Evolutionary conservation across 805 yeast species (phyloP).

Genomic region (Ogataea saltuana): DNA sequence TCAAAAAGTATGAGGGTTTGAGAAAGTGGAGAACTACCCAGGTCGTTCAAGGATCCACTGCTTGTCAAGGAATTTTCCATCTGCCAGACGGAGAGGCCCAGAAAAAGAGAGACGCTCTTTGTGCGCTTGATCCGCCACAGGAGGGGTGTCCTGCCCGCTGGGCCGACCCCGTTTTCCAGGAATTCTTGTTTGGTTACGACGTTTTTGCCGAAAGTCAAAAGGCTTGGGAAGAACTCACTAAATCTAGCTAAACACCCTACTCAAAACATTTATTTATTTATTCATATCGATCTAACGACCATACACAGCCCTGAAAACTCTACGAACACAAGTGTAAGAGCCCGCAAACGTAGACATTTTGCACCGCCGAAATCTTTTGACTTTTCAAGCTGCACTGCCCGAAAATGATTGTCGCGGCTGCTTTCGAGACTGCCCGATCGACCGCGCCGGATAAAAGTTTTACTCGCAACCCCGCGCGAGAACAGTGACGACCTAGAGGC

Average conservation of each 20-base stretch:
- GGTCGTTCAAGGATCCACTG: conserved; percentile 17
- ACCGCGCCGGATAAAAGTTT: too few relatives aligned
- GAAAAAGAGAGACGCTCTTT: conserved; percentile 12
- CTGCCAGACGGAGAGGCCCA: conserved; percentile 18
- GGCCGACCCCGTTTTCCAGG: conserved; percentile 23
- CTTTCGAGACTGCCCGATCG: too few relatives aligned
- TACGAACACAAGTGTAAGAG: too few relatives aligned
- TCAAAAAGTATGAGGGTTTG: conserved; percentile 13
- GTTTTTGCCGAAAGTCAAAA: conserved; percentile 17
- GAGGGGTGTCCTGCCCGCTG: conserved; percentile 21
- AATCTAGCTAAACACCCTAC: background rate
- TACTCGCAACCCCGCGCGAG: too few relatives aligned
- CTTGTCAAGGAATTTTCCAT: conserved; percentile 21
- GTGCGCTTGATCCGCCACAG: conserved; percentile 17
- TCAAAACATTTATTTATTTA: background rate
- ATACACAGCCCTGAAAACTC: too few relatives aligned
- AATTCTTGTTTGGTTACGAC: conserved; percentile 19
- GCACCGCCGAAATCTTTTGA: too few relatives aligned
- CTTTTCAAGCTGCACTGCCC: too few relatives aligned
- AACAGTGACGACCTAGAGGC: too few relatives aligned
- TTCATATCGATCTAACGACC: too few relatives aligned
- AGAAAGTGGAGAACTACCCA: conserved; percentile 18
- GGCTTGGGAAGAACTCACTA: conserved; percentile 5
- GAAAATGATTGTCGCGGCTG: too few relatives aligned
- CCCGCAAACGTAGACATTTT: too few relatives aligned